A percentile compares a stretch with the other conserved stretches of the same genome.
phyloP scores from a whole-genome alignment of 768 basidiomycete genomes.

The Pleurotus platypus region DNA sequence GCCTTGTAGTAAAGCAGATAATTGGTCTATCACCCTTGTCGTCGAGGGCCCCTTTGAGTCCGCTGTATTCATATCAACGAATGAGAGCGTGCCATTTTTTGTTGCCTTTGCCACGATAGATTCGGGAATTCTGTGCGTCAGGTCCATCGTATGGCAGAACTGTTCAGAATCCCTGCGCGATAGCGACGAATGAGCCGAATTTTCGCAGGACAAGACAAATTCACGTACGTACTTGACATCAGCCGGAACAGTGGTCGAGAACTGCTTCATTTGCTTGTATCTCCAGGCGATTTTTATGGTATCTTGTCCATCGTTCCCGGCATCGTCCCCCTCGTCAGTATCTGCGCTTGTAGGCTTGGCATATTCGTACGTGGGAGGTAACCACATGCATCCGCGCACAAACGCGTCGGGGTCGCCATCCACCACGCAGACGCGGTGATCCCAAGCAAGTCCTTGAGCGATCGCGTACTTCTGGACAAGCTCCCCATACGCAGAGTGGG shows the following conservation, averaged over 20 bases:
- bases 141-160: conserved; percentile 71
- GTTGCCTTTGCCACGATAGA: conserved; percentile 43
- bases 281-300: conserved; percentile 97
- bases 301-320: conserved; percentile 38
- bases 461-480: conserved; percentile 86
- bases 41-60: conserved; percentile 9
- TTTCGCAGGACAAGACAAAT: conserved; percentile 13
- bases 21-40: conserved; percentile 18
- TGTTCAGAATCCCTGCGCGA: conserved; percentile 46
- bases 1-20: conserved; percentile 28
- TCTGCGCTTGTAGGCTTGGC: conserved; percentile 37
- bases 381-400: conserved; percentile 81
- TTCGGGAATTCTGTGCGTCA: conserved; percentile 59
- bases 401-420: conserved; percentile 56
- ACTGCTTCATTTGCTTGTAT: conserved; percentile 90
- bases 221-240: conserved; percentile 49
- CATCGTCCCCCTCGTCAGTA: conserved; percentile 21
- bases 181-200: conserved; percentile 1
- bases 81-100: conserved; percentile 32
- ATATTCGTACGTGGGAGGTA: conserved; percentile 31
- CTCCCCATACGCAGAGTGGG: conserved; percentile 81
- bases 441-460: conserved; percentile 77
- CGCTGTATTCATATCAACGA: conserved; percentile 18
- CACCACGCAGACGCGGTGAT: conserved; percentile 68
- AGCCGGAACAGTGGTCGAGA: conserved; percentile 75